Evolutionary conservation across 1,284 basidiomycete genomes (phyloP).

Genomic region (Fomitiporia mediterranea): DNA sequence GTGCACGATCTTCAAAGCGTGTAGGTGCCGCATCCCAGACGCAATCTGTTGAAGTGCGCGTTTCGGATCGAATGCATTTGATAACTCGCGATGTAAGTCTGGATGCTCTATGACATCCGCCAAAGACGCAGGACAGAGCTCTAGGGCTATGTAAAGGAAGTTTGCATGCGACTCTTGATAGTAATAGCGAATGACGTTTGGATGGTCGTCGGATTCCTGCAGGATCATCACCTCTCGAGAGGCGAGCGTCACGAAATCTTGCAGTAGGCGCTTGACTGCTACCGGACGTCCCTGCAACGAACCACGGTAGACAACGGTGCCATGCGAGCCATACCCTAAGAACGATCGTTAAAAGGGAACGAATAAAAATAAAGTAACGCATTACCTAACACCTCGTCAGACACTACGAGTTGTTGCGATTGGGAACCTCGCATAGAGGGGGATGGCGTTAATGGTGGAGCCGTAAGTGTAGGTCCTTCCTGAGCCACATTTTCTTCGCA

Average conservation of each 20-base stretch:
- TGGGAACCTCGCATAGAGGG: constrained; percentile 25
- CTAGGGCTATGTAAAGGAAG: constrained; percentile 97
- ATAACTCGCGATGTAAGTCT: constrained; percentile 64
- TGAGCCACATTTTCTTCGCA: constrained; percentile 22
- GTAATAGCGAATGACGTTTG: constrained; percentile 97
- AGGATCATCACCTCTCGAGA: constrained; percentile 91
- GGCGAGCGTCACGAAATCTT: constrained; percentile 94
- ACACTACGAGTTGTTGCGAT: constrained; percentile 51
- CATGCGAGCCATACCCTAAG: constrained; percentile 93
- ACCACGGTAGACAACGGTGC: constrained; percentile 92
- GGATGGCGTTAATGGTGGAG: constrained; percentile 30
- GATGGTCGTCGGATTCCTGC: constrained; percentile 96
- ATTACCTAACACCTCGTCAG: constrained; percentile 76
- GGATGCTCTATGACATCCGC: constrained; percentile 90
- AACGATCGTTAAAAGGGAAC: constrained; percentile 8
- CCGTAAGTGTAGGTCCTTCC: constrained; percentile 25
- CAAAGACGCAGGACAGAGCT: constrained; percentile 92
- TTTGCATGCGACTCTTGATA: constrained; percentile 92
- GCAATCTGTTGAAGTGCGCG: constrained; percentile 86
- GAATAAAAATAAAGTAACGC: constrained; percentile 1
- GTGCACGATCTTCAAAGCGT: constrained; percentile 94
- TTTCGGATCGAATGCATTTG: constrained; percentile 77
- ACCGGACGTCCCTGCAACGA: constrained; percentile 94
- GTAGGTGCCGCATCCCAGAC: constrained; percentile 84
- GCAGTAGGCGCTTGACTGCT: constrained; percentile 92